Evolutionary conservation across 768 basidiomycete genomes (phyloP), one percentile per base, ranked within the genome.

Genomic region (Phanerochaete sordida): DNA sequence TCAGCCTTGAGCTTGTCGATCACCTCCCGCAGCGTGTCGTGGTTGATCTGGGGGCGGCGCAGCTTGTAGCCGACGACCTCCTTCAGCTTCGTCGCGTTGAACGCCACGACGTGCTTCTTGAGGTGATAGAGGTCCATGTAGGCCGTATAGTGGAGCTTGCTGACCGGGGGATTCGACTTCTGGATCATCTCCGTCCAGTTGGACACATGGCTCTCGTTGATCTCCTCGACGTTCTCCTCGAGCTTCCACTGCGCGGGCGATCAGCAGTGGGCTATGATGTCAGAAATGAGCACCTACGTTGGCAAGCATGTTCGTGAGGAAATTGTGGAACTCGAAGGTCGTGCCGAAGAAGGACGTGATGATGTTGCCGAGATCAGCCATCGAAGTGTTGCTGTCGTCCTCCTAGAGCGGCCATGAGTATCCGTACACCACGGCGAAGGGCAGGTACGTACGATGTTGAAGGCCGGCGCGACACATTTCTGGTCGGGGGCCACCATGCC

Each of bases 111-210:
- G 69, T 86, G 88, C 69, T 90, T 90, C 57, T 83, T 82, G 63
- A 94, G 76, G 43, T 83, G 75, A 70, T 83, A 87, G 58, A 82
- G 81, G 71, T 91, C 88, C 84, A 91, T 87, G 71, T 93, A 95
- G 0, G 91, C 88, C 21, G 79, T 83, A 62, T 93, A 73, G 1
- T 88, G 90, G 0, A 88, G 85, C 60, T 88, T 86, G 13, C 80
- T 77, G 58, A 91, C 78, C 2, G 88, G 87, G 26, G 90, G 90
- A 39, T 83, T 81, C 35, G 91, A 88, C 48, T 74, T 83, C 23
- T 75, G 74, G 65, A 92, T 80, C 87, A 95, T 91, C 69, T 90
- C 81, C 8, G 86, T 90, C 93, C 93, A 95, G 12, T 83, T 85
- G 55, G 82, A 77, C 31, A 92, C 88, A 68, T 95, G 92, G 50